A percentile compares a stretch with the other conserved stretches of the same genome.
These are phyloP conservation scores for Curvularia spicifera DNA, from an alignment of 2,329 filamentous ascomycete species.

Conservation along the genomic window DNA sequence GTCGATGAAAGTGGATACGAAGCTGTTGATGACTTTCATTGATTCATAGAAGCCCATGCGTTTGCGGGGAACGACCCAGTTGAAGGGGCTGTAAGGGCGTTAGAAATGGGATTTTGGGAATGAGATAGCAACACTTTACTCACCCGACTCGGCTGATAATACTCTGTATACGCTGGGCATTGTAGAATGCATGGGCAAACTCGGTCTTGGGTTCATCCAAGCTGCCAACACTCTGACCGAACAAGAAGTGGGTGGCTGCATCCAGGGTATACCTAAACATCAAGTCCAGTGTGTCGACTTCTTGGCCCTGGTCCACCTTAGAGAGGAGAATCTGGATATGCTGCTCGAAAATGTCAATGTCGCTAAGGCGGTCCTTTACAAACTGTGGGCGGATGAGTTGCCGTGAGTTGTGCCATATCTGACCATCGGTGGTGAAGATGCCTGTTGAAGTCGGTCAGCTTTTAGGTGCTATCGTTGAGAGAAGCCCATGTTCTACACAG, in stretches of 20 bases:
- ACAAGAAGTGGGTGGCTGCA: constrained; percentile 83
- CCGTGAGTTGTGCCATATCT: constrained; percentile 79
- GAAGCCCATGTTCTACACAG: background rate
- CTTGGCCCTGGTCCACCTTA: constrained; percentile 61
- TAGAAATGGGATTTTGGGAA: constrained; percentile 4
- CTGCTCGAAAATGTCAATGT: constrained; percentile 79
- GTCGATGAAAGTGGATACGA: constrained; percentile 80
- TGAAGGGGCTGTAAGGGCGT: constrained; percentile 60
- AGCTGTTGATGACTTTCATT: constrained; percentile 73
- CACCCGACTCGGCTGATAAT: constrained; percentile 69
- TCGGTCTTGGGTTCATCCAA: constrained; percentile 63
- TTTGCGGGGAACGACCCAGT: constrained; percentile 66
- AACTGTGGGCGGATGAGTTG: constrained; percentile 86
- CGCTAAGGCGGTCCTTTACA: constrained; percentile 80
- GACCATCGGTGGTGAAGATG: constrained; percentile 75
- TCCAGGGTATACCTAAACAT: constrained; percentile 83
- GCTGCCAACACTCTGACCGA: constrained; percentile 75
- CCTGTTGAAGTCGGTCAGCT: constrained; percentile 35
- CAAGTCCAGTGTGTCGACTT: constrained; percentile 74
- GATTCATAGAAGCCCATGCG: constrained; percentile 66
- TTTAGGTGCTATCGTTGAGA: background rate
- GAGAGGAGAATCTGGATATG: constrained; percentile 77
- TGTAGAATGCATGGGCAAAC: constrained; percentile 82
- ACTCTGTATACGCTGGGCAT: constrained; percentile 77
- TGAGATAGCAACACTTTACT: constrained; percentile 20